A percentile compares a stretch with the other conserved stretches of the same genome.
phyloP scores from a whole-genome alignment of 257 asterid species.

The Anisodus tanguticus region DNA sequence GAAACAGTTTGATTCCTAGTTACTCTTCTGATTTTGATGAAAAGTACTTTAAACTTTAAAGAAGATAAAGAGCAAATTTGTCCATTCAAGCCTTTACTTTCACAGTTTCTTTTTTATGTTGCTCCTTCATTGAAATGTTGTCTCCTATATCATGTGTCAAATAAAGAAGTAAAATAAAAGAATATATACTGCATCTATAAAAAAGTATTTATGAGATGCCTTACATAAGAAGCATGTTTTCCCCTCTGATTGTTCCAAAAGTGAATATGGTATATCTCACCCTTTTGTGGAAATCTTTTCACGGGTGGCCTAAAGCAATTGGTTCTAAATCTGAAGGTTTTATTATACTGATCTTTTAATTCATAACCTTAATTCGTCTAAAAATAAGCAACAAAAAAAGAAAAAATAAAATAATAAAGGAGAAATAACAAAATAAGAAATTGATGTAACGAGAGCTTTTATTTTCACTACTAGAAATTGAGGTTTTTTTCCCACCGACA shows the following conservation, averaged over 20 bases:
- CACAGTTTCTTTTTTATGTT: not conserved
- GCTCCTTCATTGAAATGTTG: not conserved
- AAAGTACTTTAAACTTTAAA: not conserved
- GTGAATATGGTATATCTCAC: not conserved
- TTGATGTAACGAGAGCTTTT: no score
- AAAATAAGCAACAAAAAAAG: not conserved
- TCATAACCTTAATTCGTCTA: not conserved
- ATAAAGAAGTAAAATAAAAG: not conserved
- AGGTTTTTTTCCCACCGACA: no score
- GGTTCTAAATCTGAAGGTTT: not conserved
- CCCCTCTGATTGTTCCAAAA: not conserved
- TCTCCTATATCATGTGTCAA: not conserved
- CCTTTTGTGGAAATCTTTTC: not conserved
- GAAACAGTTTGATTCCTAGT: constrained; percentile 14
- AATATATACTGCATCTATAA: not conserved
- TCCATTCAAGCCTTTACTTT: not conserved
- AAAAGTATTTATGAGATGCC: constrained; percentile 19
- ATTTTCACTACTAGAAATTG: no score
- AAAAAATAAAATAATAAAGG: no score
- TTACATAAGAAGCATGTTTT: not conserved
- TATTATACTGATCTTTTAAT: not conserved
- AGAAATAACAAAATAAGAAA: no score
- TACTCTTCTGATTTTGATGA: not conserved
- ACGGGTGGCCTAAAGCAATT: not conserved
- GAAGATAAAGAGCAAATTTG: not conserved